Conservation (phyloP, 495 filamentous ascomycete genomes). For the Pseudotulostoma volvatum region DNA sequence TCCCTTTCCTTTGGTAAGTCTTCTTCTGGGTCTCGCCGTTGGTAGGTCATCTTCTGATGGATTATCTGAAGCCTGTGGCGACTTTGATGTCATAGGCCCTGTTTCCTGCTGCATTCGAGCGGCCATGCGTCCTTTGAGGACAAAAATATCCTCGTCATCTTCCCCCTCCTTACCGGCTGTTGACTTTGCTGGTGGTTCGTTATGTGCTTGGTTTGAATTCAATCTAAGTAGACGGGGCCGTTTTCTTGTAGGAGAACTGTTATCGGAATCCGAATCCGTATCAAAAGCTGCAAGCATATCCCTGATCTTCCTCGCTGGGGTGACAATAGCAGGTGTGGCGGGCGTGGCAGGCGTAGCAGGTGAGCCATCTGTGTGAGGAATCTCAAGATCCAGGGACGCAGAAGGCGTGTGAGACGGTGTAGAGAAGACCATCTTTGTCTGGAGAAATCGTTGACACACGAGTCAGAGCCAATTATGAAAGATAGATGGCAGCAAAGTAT, state of each 20-base stretch:
- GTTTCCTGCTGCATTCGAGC: conserved; percentile 37
- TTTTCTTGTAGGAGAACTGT: conserved; percentile 8
- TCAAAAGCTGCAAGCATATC: conserved; percentile 49
- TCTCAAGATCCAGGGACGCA: no score
- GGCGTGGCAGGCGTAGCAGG: no score
- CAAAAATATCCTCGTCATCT: conserved; percentile 35
- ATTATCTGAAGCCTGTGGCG: conserved; percentile 4
- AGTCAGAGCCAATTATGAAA: no score
- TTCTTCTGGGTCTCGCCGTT: conserved; percentile 16
- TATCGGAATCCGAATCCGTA: conserved; percentile 38
- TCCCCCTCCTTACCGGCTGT: no score
- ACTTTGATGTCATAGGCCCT: conserved; percentile 5
- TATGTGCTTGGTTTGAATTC: not conserved
- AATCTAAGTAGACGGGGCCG: no score
- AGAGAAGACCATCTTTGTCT: no score
- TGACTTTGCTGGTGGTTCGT: not conserved
- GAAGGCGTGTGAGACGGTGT: no score
- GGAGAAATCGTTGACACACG: no score
- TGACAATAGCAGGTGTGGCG: conserved; percentile 36
- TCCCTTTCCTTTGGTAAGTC: conserved; percentile 7
- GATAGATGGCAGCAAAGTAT: no score
- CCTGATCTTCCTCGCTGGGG: conserved; percentile 53
- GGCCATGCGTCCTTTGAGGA: conserved; percentile 55
- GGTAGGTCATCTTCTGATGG: conserved; percentile 22
- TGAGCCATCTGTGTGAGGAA: no score